These are phyloP conservation scores for Fusarium burgessii DNA, from an alignment of 2,329 filamentous ascomycete genomes.

Conservation along the genomic window DNA sequence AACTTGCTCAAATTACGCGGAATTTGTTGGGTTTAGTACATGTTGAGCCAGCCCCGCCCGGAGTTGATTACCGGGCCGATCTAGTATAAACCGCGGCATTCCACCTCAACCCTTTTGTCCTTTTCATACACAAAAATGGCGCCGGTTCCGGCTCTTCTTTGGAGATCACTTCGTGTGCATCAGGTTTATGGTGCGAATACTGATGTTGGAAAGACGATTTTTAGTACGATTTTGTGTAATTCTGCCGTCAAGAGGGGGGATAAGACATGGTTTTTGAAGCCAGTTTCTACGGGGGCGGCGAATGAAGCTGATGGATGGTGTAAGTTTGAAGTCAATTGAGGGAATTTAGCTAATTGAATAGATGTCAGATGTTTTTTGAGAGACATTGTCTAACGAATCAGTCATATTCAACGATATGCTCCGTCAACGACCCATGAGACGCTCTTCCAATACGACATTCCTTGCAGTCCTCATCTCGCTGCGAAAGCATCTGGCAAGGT, in stretches of 20 bases:
- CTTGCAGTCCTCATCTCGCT: conserved; percentile 83
- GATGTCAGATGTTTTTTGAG: neutral
- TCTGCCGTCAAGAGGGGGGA: conserved; percentile 64
- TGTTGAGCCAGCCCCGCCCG: conserved; percentile 24
- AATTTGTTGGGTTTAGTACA: conserved; percentile 30
- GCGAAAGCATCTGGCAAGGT: conserved; percentile 63
- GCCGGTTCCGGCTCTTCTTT: conserved; percentile 71
- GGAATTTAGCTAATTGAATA: conserved; percentile 10
- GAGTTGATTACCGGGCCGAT: neutral
- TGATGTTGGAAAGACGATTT: conserved; percentile 85
- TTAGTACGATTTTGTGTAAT: conserved; percentile 78
- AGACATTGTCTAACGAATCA: conserved; percentile 47
- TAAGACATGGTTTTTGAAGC: conserved; percentile 77
- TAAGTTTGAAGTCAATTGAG: conserved; percentile 18
- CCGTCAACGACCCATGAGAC: conserved; percentile 63
- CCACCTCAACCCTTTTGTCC: neutral
- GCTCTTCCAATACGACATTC: conserved; percentile 77
- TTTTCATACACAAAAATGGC: conserved; percentile 50
- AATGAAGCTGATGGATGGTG: conserved; percentile 79
- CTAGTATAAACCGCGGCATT: conserved; percentile 24
- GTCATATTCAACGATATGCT: conserved; percentile 73
- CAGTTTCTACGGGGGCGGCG: conserved; percentile 80
- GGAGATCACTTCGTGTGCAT: conserved; percentile 75
- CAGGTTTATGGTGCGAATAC: conserved; percentile 89
- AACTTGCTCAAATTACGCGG: neutral